phyloP scores from a whole-genome alignment of 2,329 filamentous ascomycete genomes.

The Trichoderma sp. region DNA sequence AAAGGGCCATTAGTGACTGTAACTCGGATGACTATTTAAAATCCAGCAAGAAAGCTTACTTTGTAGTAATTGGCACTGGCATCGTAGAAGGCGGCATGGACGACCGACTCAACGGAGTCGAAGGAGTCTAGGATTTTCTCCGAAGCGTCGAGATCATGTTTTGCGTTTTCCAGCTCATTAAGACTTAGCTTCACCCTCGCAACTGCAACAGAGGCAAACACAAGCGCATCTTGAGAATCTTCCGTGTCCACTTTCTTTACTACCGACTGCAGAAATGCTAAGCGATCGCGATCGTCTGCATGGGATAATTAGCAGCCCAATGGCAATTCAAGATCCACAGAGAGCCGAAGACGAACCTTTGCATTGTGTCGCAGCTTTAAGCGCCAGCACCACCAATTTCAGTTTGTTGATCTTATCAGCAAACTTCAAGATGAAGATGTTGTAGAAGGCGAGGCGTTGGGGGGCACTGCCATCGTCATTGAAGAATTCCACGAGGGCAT shows the following conservation, averaged over 20 bases:
- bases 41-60: conserved; percentile 40
- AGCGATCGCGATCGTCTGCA: conserved; percentile 80
- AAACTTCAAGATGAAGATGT: conserved; percentile 92
- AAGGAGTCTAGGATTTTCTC: conserved; percentile 88
- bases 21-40: too few relatives aligned
- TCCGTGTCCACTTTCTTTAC: conserved; percentile 88
- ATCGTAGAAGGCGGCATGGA: conserved; percentile 95
- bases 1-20: neutral
- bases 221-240: conserved; percentile 90
- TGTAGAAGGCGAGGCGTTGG: conserved; percentile 88
- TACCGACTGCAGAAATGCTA: conserved; percentile 80
- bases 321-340: neutral
- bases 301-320: conserved; percentile 10
- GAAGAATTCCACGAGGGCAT: conserved; percentile 86
- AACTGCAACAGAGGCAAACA: conserved; percentile 89
- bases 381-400: conserved; percentile 87
- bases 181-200: conserved; percentile 84
- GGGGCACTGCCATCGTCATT: conserved; percentile 75
- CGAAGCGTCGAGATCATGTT: conserved; percentile 82
- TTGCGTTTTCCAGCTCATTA: conserved; percentile 76
- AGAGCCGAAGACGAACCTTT: conserved; percentile 55
- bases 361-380: conserved; percentile 85
- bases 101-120: conserved; percentile 91
- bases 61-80: conserved; percentile 95
- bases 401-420: conserved; percentile 99